phyloP scores from a whole-genome alignment of 768 basidiomycete genomes.

The Russula virescens region DNA sequence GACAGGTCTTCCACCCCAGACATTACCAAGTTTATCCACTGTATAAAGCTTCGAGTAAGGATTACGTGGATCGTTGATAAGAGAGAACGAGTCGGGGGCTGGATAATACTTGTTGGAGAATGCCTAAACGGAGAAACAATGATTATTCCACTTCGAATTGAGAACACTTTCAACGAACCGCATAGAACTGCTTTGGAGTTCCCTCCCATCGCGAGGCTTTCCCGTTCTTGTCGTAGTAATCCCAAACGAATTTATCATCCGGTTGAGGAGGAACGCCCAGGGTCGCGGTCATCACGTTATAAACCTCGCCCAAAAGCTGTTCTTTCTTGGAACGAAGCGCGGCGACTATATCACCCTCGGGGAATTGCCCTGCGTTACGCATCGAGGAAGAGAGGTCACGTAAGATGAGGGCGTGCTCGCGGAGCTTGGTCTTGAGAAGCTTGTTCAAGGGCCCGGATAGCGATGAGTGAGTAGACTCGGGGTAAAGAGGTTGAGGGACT shows the following conservation, averaged over 20 bases:
- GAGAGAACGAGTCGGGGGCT: slow-evolving; percentile 69
- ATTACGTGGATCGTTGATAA: slow-evolving; percentile 94
- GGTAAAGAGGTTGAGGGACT: slow-evolving; percentile 76
- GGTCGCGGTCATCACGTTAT: slow-evolving; percentile 75
- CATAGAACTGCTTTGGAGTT: slow-evolving; percentile 77
- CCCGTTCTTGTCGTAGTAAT: slow-evolving; percentile 78
- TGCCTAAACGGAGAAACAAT: slow-evolving; percentile 1
- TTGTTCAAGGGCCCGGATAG: slow-evolving; percentile 65
- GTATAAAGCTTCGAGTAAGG: slow-evolving; percentile 78
- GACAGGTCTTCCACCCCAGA: slow-evolving; percentile 82
- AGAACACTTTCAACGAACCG: slow-evolving; percentile 26
- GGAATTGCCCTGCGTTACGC: slow-evolving; percentile 38
- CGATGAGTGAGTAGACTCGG: slow-evolving; percentile 81
- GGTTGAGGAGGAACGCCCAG: slow-evolving; percentile 82
- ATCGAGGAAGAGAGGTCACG: slow-evolving; percentile 57
- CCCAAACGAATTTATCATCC: slow-evolving; percentile 71
- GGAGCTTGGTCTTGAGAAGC: slow-evolving; percentile 83
- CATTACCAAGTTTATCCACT: slow-evolving; percentile 87
- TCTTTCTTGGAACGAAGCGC: slow-evolving; percentile 80
- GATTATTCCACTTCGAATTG: slow-evolving; percentile 22
- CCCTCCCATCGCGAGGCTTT: slow-evolving; percentile 73
- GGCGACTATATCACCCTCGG: slow-evolving; percentile 42
- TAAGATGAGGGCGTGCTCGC: slow-evolving; percentile 83
- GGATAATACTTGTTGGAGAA: slow-evolving; percentile 31
- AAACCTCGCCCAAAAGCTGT: slow-evolving; percentile 76